Conservation (phyloP, 2,329 filamentous ascomycete species). For the Botrytis porri region DNA sequence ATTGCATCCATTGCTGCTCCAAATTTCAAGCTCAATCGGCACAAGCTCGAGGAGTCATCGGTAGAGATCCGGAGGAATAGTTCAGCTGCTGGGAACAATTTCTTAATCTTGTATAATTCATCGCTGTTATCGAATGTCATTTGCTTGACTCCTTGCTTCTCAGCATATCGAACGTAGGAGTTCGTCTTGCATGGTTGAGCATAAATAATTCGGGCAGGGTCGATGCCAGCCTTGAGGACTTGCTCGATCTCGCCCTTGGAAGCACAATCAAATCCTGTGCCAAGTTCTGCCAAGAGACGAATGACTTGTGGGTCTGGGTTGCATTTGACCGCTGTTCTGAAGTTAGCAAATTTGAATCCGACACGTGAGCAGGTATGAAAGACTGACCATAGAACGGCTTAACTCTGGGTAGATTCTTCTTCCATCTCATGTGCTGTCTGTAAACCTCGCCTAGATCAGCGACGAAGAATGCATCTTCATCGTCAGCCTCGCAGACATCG, state of each 20-base stretch:
- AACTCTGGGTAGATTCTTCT: conserved; percentile 85
- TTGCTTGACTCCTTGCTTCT: conserved; percentile 81
- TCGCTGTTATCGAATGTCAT: conserved; percentile 99
- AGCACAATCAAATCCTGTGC: conserved; percentile 96
- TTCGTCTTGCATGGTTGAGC: conserved; percentile 99
- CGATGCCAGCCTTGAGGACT: conserved; percentile 77
- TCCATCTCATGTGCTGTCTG: conserved; percentile 97
- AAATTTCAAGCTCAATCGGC: conserved; percentile 95
- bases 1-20: conserved; percentile 85
- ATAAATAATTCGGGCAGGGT: conserved; percentile 92
- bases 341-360: conserved; percentile 22
- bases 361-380: conserved; percentile 18
- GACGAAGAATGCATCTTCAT: conserved; percentile 97
- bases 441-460: conserved; percentile 98
- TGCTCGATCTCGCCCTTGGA: conserved; percentile 97
- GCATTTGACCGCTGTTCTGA: conserved; percentile 81
- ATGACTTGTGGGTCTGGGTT: conserved; percentile 92
- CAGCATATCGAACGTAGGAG: conserved; percentile 91
- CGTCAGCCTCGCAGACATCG: conserved; percentile 83
- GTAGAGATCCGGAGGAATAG: conserved; percentile 93
- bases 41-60: conserved; percentile 91
- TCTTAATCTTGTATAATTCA: conserved; percentile 96
- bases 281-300: conserved; percentile 80
- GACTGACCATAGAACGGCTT: conserved; percentile 89
- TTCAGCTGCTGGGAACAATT: conserved; percentile 83